Evolutionary conservation across 1,284 basidiomycete genomes (phyloP), one percentile per base, ranked within the genome.

Genomic region (Mycosarcoma maydis): DNA sequence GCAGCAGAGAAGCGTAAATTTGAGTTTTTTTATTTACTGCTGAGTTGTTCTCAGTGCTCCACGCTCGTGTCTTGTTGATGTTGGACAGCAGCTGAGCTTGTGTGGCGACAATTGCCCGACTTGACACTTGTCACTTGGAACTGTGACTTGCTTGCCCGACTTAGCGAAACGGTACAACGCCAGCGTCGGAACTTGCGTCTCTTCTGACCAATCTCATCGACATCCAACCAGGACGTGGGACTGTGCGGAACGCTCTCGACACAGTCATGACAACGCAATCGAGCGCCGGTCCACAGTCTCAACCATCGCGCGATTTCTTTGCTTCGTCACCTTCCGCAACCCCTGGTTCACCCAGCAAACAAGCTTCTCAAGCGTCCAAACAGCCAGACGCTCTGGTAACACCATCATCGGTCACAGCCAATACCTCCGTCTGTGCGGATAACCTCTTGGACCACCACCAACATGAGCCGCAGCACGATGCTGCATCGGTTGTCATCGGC

Each of bases 321-420:
- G 68, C 61, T 20, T 71, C 68, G 11, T 71, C 68, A 11, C 68
- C 68, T 6, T 71, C 62, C 3, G 59, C 67, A 3, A 59, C 59
- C 11, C 46, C 66, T 13, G 54, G 47, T 30, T 59, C 62, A 17
- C 56, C 56, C 1, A 11, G 32, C 20, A 52, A 69, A 23, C 24
- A n/a, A 26, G 27, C 20, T 0, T 27, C 39, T 14, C 52, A 39
- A 20, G 13, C 36, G n/a, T 7, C 23, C 14, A 51, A 26, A 4
- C 19, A n/a, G 11, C 3, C 10, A 13, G 32, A 32, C 14, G 30
- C 27, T 8, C 8, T 22, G 11, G 10, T 10, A 22, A 16, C 54
- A 17, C 13, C 22, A 30, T 11, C 16, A 32, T 16, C 4, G 3
- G n/a, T 4, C n/a, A 33, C 39, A 38, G 11, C n/a, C 10, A 32